A percentile compares a stretch with the other conserved stretches of the same genome.
These are phyloP conservation scores for Trametes villosa DNA, from an alignment of 768 basidiomycete genomes.

Conservation along the genomic window DNA sequence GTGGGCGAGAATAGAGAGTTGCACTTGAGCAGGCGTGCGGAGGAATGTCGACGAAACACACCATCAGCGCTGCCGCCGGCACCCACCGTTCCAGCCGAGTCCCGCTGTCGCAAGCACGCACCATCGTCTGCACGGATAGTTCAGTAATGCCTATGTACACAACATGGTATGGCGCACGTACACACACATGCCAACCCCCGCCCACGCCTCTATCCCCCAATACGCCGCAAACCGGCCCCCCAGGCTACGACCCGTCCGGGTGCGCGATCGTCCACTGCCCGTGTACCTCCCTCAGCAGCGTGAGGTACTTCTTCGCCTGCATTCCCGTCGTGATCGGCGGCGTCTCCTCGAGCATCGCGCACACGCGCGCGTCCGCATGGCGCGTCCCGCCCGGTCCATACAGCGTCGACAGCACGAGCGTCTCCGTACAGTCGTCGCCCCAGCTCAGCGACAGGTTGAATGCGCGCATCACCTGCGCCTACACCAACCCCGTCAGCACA, in stretches of 20 bases:
- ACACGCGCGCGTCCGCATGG: conserved; percentile 51
- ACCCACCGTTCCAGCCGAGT: no score
- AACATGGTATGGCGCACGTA: no score
- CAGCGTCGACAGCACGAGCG: conserved; percentile 50
- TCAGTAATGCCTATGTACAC: no score
- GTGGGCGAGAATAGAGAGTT: no score
- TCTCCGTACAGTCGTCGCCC: conserved; percentile 54
- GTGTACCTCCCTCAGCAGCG: conserved; percentile 54
- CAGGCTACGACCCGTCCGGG: conserved; percentile 10
- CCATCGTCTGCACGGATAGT: no score
- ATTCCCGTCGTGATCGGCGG: conserved; percentile 44
- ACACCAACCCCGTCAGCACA: neutral
- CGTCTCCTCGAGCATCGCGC: conserved; percentile 54
- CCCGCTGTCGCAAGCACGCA: no score
- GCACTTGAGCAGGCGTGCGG: no score
- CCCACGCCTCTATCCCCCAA: no score
- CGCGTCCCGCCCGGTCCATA: conserved; percentile 62
- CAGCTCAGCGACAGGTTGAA: conserved; percentile 50
- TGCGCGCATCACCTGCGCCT: conserved; percentile 60
- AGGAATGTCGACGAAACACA: no score
- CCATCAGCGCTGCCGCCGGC: no score
- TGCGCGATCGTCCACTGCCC: conserved; percentile 45
- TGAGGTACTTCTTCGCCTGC: conserved; percentile 56
- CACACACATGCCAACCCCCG: no score
- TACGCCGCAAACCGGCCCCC: no score